Evolutionary conservation across 2,329 filamentous ascomycete species (phyloP).

Genomic region (Tolypocladium ophioglossoides): DNA sequence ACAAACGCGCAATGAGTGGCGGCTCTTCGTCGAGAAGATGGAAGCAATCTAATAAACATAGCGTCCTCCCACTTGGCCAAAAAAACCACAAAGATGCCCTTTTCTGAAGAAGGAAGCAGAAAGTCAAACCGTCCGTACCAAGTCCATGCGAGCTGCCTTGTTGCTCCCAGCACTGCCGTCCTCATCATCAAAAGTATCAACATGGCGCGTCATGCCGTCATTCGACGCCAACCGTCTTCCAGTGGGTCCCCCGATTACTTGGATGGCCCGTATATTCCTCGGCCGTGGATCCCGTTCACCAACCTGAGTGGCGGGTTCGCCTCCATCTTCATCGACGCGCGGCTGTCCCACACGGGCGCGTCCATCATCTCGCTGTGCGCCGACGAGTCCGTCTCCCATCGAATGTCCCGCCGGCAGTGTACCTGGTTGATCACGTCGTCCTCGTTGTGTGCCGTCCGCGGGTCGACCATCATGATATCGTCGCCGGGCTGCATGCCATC

Average conservation of each 20-base stretch:
- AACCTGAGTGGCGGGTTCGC: slow-evolving; percentile 3
- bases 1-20: slow-evolving; percentile 9
- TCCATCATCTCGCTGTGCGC: slow-evolving; percentile 17
- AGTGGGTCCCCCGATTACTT: not conserved
- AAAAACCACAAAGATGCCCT: slow-evolving; percentile 3
- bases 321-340: slow-evolving; percentile 18
- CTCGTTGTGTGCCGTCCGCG: slow-evolving; percentile 21
- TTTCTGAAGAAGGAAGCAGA: not conserved
- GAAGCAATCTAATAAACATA: slow-evolving; percentile 17
- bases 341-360: slow-evolving; percentile 17
- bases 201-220: not conserved
- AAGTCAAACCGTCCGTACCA: not conserved
- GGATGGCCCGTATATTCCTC: not conserved
- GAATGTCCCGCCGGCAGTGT: slow-evolving; percentile 10
- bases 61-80: slow-evolving; percentile 1
- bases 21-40: slow-evolving; percentile 23
- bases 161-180: not conserved
- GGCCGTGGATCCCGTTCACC: not conserved
- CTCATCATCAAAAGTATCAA: not conserved
- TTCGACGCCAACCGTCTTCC: not conserved
- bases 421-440: slow-evolving; percentile 26
- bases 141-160: not conserved
- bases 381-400: slow-evolving; percentile 15
- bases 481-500: slow-evolving; percentile 26
- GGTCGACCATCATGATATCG: slow-evolving; percentile 25